Conservation (phyloP, 306 rosid genomes). For the Cicer yamashitae region DNA sequence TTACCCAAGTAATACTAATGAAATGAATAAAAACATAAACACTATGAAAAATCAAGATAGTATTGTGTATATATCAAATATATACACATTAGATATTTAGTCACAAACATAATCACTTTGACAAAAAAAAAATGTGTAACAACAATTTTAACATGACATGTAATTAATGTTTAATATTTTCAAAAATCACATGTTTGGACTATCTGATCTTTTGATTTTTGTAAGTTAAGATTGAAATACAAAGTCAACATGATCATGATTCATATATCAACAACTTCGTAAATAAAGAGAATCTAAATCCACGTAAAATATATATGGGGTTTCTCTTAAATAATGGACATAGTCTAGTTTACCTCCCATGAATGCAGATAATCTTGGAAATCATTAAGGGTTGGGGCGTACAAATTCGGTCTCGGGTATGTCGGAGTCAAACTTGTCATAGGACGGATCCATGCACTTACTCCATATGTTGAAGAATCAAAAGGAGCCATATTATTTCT, state of each 20-base stretch:
- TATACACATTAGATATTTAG: background rate
- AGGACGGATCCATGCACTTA: background rate
- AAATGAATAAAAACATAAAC: background rate
- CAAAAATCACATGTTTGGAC: background rate
- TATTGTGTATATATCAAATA: background rate
- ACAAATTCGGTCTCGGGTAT: no score
- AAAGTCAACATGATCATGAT: background rate
- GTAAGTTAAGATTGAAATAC: no score
- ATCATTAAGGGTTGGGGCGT: background rate
- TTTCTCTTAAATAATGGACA: background rate
- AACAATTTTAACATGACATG: background rate
- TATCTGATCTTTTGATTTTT: background rate
- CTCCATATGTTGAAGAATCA: background rate
- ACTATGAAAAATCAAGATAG: background rate
- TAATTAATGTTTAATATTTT: background rate
- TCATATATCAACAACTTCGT: background rate
- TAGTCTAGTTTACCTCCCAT: constrained; percentile 42
- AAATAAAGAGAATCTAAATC: background rate
- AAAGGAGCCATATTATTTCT: background rate
- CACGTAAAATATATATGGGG: background rate
- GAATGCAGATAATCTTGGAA: background rate
- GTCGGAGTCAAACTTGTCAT: background rate
- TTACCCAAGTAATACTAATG: background rate
- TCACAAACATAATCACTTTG: background rate
- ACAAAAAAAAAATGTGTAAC: background rate